Evolutionary conservation across 305 asterid genomes (phyloP).

Genomic region (Fraxinus sp.): DNA sequence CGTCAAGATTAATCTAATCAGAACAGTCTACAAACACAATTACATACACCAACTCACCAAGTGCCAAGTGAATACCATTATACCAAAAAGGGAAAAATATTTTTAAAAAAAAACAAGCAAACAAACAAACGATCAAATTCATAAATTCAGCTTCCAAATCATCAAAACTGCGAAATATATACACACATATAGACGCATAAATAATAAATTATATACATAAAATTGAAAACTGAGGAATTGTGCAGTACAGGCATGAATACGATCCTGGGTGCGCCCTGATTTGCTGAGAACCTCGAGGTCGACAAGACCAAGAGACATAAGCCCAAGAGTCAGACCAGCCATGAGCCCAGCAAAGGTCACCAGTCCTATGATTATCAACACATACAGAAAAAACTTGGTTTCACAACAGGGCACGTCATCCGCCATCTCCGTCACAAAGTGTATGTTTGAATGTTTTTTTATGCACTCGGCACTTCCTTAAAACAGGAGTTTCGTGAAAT

Average conservation of each 20-base stretch:
- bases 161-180: neutral
- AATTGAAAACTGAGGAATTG: constrained; percentile 6
- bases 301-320: constrained; percentile 96
- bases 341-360: constrained; percentile 88
- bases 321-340: constrained; percentile 97
- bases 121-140: constrained; percentile 13
- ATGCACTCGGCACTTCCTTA: constrained; percentile 23
- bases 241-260: constrained; percentile 71
- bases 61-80: neutral
- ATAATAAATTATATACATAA: neutral
- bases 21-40: constrained; percentile 20
- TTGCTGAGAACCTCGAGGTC: constrained; percentile 98
- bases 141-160: constrained; percentile 8
- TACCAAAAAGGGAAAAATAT: neutral
- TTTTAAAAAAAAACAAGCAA: neutral
- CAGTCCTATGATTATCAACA: constrained; percentile 55
- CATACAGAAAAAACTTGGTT: constrained; percentile 45
- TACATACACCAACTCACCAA: neutral
- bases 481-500: constrained; percentile 21
- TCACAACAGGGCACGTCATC: constrained; percentile 67
- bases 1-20: constrained; percentile 7
- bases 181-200: neutral
- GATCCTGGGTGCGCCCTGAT: constrained; percentile 90
- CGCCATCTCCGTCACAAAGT: constrained; percentile 40
- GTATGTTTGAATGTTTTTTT: constrained; percentile 1